Percentiles rank a stretch among this genome's conserved stretches.
These are phyloP conservation scores for Leishmania tropica DNA, from an alignment of 208 protist genomes.

Conservation along the genomic window DNA sequence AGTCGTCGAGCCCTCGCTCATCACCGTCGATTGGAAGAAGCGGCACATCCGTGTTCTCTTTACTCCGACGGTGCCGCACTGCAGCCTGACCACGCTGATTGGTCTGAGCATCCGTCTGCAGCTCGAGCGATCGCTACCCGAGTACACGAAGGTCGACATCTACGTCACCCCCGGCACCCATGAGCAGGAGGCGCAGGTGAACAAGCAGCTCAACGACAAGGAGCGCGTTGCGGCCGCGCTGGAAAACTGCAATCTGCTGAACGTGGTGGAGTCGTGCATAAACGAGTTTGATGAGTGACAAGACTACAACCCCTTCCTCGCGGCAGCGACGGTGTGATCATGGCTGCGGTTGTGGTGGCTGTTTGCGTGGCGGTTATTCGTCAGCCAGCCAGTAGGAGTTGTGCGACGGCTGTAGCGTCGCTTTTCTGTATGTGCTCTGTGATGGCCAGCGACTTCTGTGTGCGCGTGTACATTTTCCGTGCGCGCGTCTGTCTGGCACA, in stretches of 20 bases:
- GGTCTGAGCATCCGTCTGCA: constrained; percentile 97
- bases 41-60: constrained; percentile 92
- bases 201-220: constrained; percentile 99
- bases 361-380: neutral
- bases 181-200: constrained; percentile 95
- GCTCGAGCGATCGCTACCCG: constrained; percentile 94
- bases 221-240: constrained; percentile 98
- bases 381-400: neutral
- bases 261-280: constrained; percentile 86
- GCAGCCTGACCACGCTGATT: constrained; percentile 98
- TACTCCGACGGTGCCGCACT: constrained; percentile 99
- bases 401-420: neutral
- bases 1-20: constrained; percentile 90
- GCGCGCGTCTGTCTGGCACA: neutral
- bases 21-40: constrained; percentile 86
- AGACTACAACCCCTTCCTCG: neutral
- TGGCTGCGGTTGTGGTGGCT: neutral
- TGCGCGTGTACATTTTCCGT: neutral
- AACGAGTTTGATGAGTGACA: constrained; percentile 58
- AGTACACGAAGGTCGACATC: constrained; percentile 95
- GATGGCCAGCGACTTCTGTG: neutral
- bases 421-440: neutral
- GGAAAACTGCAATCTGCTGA: constrained; percentile 94
- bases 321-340: neutral
- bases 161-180: constrained; percentile 94